phyloP scores from a whole-genome alignment of 495 filamentous ascomycete genomes.

The Aspergillus sclerotioniger region DNA sequence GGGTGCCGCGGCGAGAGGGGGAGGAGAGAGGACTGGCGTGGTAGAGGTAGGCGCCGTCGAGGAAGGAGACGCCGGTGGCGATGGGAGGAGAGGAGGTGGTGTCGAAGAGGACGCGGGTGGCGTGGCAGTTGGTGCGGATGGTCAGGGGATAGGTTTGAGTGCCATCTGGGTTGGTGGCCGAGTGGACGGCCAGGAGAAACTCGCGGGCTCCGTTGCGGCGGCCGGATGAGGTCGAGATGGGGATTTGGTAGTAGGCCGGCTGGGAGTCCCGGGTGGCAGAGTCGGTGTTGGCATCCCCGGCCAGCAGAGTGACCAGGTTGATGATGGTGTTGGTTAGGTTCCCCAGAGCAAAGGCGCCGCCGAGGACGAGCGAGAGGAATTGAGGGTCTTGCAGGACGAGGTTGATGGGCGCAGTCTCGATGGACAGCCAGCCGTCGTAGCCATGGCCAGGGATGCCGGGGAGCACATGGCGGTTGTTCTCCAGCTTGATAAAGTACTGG shows the following conservation, averaged over 20 bases:
- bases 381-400: conserved; percentile 52
- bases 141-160: conserved; percentile 56
- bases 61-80: conserved; percentile 65
- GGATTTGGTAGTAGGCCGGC: conserved; percentile 53
- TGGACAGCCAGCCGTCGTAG: conserved; percentile 56
- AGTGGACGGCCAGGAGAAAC: conserved; percentile 50
- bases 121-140: conserved; percentile 57
- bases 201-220: conserved; percentile 53
- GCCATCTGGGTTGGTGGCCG: conserved; percentile 52
- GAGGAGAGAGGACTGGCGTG: conserved; percentile 49
- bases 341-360: conserved; percentile 52
- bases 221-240: conserved; percentile 43
- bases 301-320: conserved; percentile 44
- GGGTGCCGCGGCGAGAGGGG: conserved; percentile 29
- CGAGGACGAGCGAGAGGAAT: conserved; percentile 47
- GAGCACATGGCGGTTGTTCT: conserved; percentile 53
- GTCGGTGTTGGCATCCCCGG: conserved; percentile 53
- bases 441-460: conserved; percentile 50
- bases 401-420: conserved; percentile 44
- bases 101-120: conserved; percentile 59
- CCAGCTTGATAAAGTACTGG: conserved; percentile 44
- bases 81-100: conserved; percentile 37
- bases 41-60: conserved; percentile 58
- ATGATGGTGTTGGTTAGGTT: conserved; percentile 28
- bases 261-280: conserved; percentile 34